Percentiles rank a stretch among this genome's conserved stretches.
Evolutionary conservation across 805 yeast species (phyloP).

Genomic region (Debaryomyces castellii): DNA sequence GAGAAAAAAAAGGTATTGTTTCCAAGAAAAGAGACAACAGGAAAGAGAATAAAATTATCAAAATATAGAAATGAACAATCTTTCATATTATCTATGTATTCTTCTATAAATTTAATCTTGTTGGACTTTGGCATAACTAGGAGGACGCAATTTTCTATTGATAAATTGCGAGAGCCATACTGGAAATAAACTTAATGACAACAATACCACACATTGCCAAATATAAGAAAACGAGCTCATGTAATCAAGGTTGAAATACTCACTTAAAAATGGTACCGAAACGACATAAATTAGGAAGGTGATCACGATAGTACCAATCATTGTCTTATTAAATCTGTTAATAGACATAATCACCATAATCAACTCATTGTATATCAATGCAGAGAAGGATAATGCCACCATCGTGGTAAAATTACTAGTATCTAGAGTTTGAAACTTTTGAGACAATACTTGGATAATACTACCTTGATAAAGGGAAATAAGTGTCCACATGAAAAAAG

Average conservation of each 20-base stretch:
- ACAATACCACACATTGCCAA: slow-evolving; percentile 67
- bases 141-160: slow-evolving; percentile 79
- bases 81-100: background rate
- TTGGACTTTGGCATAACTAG: slow-evolving; percentile 95
- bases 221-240: slow-evolving; percentile 56
- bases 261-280: slow-evolving; percentile 80
- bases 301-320: slow-evolving; percentile 70
- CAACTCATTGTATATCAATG: slow-evolving; percentile 79
- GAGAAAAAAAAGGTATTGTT: no score
- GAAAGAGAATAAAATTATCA: no score
- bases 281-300: slow-evolving; percentile 68
- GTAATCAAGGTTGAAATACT: slow-evolving; percentile 78
- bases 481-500: slow-evolving; percentile 88
- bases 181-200: slow-evolving; percentile 75
- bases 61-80: background rate
- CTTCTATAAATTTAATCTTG: slow-evolving; percentile 44
- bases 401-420: slow-evolving; percentile 56
- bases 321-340: slow-evolving; percentile 82
- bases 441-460: slow-evolving; percentile 80
- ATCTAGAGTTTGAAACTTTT: slow-evolving; percentile 65
- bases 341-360: slow-evolving; percentile 92
- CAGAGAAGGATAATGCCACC: slow-evolving; percentile 86
- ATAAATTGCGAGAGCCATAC: slow-evolving; percentile 84
- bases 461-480: slow-evolving; percentile 90
- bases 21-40: no score